Evolutionary conservation across 139 green algal genomes (phyloP).

Genomic region (Haematococcus sp.): DNA sequence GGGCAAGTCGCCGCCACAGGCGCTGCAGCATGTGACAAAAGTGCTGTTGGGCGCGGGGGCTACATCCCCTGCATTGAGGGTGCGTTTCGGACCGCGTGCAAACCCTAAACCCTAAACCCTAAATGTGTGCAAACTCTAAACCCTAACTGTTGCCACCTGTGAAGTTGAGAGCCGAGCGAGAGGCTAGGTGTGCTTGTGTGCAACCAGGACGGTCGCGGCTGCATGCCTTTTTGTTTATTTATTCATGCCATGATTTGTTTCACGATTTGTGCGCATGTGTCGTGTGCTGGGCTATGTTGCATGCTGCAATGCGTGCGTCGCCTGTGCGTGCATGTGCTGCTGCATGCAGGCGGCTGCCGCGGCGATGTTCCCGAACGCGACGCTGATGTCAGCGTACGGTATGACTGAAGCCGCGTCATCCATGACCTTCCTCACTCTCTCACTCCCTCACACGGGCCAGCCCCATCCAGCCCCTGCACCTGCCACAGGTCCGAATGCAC

Average conservation of each 20-base stretch:
- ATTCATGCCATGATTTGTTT: no score
- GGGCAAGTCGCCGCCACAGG: not conserved
- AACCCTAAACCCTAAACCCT: not conserved
- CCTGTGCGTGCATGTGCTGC: not conserved
- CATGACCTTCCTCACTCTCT: slow-evolving; percentile 71
- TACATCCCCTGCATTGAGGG: slow-evolving; percentile 20
- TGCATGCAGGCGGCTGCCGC: slow-evolving; percentile 1
- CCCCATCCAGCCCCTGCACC: slow-evolving; percentile 1
- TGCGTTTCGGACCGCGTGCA: not conserved
- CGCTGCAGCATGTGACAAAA: not conserved
- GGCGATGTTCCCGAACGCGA: slow-evolving; percentile 54
- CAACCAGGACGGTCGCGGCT: not conserved
- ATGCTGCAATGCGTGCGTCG: no score
- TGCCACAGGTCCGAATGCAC: not conserved
- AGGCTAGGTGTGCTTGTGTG: not conserved
- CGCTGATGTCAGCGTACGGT: slow-evolving; percentile 75
- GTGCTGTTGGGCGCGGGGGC: slow-evolving; percentile 8
- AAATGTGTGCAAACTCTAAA: no score
- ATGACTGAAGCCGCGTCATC: slow-evolving; percentile 85
- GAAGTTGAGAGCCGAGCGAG: no score
- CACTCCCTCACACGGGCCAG: slow-evolving; percentile 2
- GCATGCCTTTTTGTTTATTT: not conserved
- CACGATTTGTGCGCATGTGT: no score
- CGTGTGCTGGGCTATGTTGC: no score
- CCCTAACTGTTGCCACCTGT: no score